phyloP scores from a whole-genome alignment of 768 basidiomycete genomes.

The Basidioascus undulatus region DNA sequence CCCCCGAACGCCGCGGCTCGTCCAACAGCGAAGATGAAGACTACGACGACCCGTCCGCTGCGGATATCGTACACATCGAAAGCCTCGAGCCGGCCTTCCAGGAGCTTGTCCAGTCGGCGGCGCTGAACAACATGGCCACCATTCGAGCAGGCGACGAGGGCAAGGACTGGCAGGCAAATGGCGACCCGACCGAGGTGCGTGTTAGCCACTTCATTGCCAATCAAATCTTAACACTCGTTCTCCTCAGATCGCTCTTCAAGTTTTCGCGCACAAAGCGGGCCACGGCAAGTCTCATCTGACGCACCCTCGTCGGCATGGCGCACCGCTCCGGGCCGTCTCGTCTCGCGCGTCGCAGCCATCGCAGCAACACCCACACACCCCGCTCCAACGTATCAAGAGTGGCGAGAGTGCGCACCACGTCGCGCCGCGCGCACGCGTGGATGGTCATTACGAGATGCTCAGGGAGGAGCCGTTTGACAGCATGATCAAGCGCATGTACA shows the following conservation, averaged over 20 bases:
- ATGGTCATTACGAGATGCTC: conserved; percentile 18
- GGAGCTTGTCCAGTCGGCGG: conserved; percentile 19
- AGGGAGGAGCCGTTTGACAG: conserved; percentile 25
- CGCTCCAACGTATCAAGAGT: too few species aligned
- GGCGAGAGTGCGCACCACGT: too few species aligned
- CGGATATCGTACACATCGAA: conserved; percentile 14
- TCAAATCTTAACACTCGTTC: conserved; percentile 16
- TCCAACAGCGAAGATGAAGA: too few species aligned
- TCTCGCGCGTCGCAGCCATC: neutral
- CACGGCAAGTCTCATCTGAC: conserved; percentile 20
- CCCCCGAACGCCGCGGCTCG: too few species aligned
- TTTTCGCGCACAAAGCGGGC: conserved; percentile 20
- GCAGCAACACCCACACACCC: too few species aligned
- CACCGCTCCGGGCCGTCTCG: too few species aligned
- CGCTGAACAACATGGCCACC: conserved; percentile 23
- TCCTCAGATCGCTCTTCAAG: neutral
- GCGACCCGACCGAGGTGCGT: conserved; percentile 25
- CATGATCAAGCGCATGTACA: conserved; percentile 23
- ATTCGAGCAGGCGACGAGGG: conserved; percentile 15
- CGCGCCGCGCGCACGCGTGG: too few species aligned
- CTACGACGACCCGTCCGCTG: conserved; percentile 6
- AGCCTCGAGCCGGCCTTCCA: conserved; percentile 15
- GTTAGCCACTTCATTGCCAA: too few species aligned
- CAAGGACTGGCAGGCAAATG: too few species aligned
- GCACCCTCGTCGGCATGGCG: too few species aligned